Base-by-base conservation (phyloP, 192 early-diverging fungal genomes). In the Ambispora gerdemannii region DNA sequence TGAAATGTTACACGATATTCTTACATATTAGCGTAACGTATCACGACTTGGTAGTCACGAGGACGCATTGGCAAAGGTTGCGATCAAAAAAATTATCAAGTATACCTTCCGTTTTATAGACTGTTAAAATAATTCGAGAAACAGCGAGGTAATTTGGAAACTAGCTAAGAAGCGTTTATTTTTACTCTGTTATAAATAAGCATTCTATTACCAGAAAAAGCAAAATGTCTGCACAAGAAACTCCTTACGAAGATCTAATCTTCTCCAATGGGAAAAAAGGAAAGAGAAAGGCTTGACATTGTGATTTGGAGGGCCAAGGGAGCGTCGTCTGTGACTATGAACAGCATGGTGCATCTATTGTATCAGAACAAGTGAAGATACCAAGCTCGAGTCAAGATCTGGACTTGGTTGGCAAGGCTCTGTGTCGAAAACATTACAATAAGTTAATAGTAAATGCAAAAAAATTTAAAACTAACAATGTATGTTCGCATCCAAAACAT, bases 361-460 rank as follows among this genome's bases (percentile, higher is more conserved):
- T 64, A 43, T 64, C 7, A 20, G 62, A 64, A 30, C 34, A 15
- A 20, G 22, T 64, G 22, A 24, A 6, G 49, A 64, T 64, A 25
- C 62, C 7, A 47, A n/a, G 10, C 25, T 47, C 25, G 2, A 64
- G 36, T 47, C 1, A 47, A 47, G 36, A 64, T 64, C 19, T 64
- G 15, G 36, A 64, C 22, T 64, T 64, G n/a, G 36, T 64, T 28
- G 36, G 62, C 8, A 64, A 64, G 22, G 62, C 62, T 47, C 25
- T 64, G 19, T 64, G 62, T 27, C 8, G 38, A 28, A 64, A 64
- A 25, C 7, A 64, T 47, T 64, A 64, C 27, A 64, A 64, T 64
- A 38, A 47, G 25, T 64, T 64, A 27, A 64, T 64, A n/a, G n/a
- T n/a, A n/a, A n/a, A n/a, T n/a, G n/a, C n/a, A n/a, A n/a, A n/a